Evolutionary conservation across 352 stramenopile genomes (phyloP).

Genomic region (Phytophthora foliorum): DNA sequence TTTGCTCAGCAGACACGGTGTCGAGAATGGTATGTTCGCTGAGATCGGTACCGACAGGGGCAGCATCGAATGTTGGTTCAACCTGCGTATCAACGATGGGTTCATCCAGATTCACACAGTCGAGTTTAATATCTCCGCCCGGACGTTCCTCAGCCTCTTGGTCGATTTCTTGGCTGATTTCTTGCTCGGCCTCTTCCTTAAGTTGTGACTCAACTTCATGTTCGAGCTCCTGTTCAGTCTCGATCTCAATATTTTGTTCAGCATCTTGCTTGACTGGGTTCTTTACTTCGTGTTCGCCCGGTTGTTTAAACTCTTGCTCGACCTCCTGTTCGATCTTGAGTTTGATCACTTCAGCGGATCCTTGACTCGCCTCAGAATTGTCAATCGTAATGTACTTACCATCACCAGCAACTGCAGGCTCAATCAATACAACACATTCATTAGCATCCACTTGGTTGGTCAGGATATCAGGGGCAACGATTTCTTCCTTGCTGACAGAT

Average conservation of each 20-base stretch:
- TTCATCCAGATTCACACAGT: background rate
- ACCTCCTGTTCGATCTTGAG: conserved; percentile 1
- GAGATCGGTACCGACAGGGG: background rate
- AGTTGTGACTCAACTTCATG: background rate
- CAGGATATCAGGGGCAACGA: background rate
- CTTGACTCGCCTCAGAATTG: background rate
- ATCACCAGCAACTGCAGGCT: background rate
- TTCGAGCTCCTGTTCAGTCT: background rate
- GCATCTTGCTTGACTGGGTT: background rate
- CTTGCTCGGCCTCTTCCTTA: background rate
- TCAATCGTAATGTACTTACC: background rate
- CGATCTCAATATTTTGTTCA: background rate
- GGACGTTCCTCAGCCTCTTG: background rate
- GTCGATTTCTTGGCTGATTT: background rate
- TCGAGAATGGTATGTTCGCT: conserved; percentile 2
- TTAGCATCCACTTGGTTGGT: too few species aligned
- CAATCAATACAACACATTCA: background rate
- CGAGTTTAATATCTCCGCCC: background rate
- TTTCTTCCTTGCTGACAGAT: conserved; percentile 10
- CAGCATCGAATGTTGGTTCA: background rate
- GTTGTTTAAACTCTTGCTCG: conserved; percentile 1
- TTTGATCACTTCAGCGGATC: background rate
- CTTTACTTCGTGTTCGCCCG: background rate
- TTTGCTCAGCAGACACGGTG: background rate
- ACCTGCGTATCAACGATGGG: background rate